Evolutionary conservation across 306 rosid species (phyloP).

Genomic region (Fragaria vesca): DNA sequence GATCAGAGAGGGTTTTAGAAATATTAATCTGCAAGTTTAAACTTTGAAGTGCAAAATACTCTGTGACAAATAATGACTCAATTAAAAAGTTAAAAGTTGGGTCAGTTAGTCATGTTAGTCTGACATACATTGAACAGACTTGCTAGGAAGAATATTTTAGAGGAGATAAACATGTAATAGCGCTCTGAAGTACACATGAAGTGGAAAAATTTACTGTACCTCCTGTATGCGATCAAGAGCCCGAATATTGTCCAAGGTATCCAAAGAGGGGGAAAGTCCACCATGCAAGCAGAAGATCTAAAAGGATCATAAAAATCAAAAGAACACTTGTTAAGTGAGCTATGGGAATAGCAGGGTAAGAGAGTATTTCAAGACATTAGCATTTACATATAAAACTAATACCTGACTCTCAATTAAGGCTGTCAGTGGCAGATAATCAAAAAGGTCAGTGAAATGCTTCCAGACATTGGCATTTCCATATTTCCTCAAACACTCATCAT

Average conservation of each 20-base stretch:
- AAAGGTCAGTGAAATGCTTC: conserved; percentile 91
- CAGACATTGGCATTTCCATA: conserved; percentile 98
- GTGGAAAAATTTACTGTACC: conserved; percentile 43
- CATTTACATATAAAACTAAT: conserved; percentile 27
- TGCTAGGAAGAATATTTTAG: not conserved
- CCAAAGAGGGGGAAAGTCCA: conserved; percentile 94
- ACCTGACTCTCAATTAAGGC: conserved; percentile 99
- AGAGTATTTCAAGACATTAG: not conserved
- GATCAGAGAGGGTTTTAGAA: not conserved
- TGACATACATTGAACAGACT: not conserved
- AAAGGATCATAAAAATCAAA: not conserved
- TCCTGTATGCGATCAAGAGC: conserved; percentile 93
- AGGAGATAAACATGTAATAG: not conserved
- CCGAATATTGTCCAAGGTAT: conserved; percentile 85
- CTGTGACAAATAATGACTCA: not conserved
- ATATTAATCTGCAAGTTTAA: not conserved
- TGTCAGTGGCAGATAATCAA: conserved; percentile 93
- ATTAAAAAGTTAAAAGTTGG: not conserved
- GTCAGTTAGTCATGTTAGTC: not conserved
- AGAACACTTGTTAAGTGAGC: conserved; percentile 3
- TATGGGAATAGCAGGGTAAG: not conserved
- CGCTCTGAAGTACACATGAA: not conserved
- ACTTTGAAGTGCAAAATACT: not conserved
- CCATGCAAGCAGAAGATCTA: conserved; percentile 98
- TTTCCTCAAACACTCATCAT: conserved; percentile 96